A percentile compares a stretch with the other conserved stretches of the same genome.
These are phyloP conservation scores for Pseudozyma hubeiensis DNA, from an alignment of 1,284 basidiomycete species.

Conservation along the genomic window DNA sequence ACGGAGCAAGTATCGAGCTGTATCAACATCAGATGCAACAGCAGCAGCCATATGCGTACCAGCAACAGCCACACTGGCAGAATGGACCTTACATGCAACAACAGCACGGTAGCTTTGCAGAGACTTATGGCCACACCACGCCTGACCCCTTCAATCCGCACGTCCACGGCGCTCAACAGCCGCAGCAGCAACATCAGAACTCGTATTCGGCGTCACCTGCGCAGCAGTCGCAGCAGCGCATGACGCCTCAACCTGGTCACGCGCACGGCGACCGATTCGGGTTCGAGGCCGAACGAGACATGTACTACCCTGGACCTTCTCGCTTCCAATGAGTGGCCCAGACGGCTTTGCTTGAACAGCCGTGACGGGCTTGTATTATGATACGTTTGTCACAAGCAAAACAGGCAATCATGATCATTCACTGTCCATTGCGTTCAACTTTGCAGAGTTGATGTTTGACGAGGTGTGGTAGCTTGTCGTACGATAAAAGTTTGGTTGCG, in stretches of 20 bases:
- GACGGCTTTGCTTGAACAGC: neutral
- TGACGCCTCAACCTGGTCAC: conserved; percentile 33
- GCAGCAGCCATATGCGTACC: conserved; percentile 15
- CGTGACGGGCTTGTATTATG: neutral
- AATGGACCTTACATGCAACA: conserved; percentile 20
- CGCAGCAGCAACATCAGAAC: conserved; percentile 15
- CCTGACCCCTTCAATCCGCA: conserved; percentile 44
- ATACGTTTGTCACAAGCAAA: neutral
- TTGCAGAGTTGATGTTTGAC: neutral
- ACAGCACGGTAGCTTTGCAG: conserved; percentile 6
- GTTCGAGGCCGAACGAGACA: conserved; percentile 12
- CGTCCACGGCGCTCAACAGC: conserved; percentile 17
- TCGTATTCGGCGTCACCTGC: conserved; percentile 6
- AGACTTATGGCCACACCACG: conserved; percentile 30
- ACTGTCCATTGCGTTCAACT: no score
- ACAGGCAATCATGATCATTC: neutral
- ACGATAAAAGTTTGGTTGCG: conserved; percentile 2
- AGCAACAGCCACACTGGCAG: conserved; percentile 16
- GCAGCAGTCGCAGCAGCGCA: conserved; percentile 12
- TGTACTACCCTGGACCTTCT: conserved; percentile 29
- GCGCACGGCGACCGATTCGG: conserved; percentile 6
- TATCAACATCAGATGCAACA: conserved; percentile 18
- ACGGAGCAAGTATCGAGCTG: conserved; percentile 7
- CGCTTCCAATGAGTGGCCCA: conserved; percentile 6
- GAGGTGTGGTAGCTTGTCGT: conserved; percentile 1